Conservation (phyloP, 2,329 filamentous ascomycete genomes). For the Penicillium expansum region DNA sequence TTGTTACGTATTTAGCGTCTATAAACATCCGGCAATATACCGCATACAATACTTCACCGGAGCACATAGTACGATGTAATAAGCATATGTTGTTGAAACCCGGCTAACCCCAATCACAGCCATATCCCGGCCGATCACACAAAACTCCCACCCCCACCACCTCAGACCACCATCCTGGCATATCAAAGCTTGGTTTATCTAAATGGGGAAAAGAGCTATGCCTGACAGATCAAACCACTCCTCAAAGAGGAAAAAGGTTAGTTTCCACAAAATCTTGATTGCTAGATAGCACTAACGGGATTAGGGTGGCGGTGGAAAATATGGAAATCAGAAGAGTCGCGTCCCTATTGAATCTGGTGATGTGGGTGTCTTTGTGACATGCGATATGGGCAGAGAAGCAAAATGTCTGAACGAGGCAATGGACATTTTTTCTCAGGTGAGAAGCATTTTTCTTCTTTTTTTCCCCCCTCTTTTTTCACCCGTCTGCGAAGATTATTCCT, state of each 20-base stretch:
- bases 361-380: slow-evolving; percentile 62
- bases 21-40: background rate
- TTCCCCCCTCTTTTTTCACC: background rate
- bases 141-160: slow-evolving; percentile 16
- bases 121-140: slow-evolving; percentile 15
- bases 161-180: background rate
- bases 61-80: background rate
- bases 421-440: slow-evolving; percentile 57
- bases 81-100: background rate
- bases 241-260: slow-evolving; percentile 37
- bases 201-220: slow-evolving; percentile 33
- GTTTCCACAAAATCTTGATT: background rate
- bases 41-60: background rate
- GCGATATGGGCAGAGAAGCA: slow-evolving; percentile 59
- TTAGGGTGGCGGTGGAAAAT: slow-evolving; percentile 32
- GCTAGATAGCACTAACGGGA: background rate
- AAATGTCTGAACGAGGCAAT: slow-evolving; percentile 58
- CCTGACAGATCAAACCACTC: slow-evolving; percentile 21
- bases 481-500: too few relatives aligned
- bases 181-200: slow-evolving; percentile 3
- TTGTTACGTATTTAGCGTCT: background rate
- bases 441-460: slow-evolving; percentile 7
- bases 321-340: slow-evolving; percentile 29
- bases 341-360: slow-evolving; percentile 49
- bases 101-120: slow-evolving; percentile 19